Evolutionary conservation across 805 yeast genomes (phyloP).

Genomic region (Barnettozyma sucrosica): DNA sequence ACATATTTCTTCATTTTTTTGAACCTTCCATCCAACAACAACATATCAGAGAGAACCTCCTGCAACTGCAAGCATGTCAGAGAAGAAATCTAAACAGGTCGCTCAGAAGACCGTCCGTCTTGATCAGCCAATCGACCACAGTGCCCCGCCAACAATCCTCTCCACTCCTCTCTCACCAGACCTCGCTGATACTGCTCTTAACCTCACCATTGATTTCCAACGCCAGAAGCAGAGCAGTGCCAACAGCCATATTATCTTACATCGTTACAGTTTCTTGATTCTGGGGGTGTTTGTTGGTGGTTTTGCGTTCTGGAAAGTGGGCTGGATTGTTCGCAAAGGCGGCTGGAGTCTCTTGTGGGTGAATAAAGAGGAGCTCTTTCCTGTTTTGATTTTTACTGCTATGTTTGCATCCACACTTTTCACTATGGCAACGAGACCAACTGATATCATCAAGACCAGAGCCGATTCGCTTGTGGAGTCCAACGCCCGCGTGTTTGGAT

Average conservation of each 20-base stretch:
- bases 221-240: slow-evolving; percentile 23
- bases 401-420: slow-evolving; percentile 36
- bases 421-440: slow-evolving; percentile 33
- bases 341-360: slow-evolving; percentile 15
- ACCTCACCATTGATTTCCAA: slow-evolving; percentile 54
- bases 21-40: neutral
- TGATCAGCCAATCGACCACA: slow-evolving; percentile 47
- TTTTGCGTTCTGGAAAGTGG: slow-evolving; percentile 14
- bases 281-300: slow-evolving; percentile 6
- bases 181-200: slow-evolving; percentile 52
- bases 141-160: slow-evolving; percentile 47
- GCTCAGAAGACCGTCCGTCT: slow-evolving; percentile 47
- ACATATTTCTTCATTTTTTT: neutral
- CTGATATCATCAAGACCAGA: slow-evolving; percentile 43
- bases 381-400: slow-evolving; percentile 35
- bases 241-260: slow-evolving; percentile 39
- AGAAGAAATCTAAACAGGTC: neutral
- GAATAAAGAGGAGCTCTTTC: slow-evolving; percentile 18
- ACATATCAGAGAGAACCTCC: neutral
- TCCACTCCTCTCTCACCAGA: slow-evolving; percentile 49
- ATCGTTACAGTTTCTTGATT: slow-evolving; percentile 32
- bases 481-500: slow-evolving; percentile 40
- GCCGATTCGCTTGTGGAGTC: slow-evolving; percentile 34
- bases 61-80: neutral
- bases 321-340: slow-evolving; percentile 11